These are phyloP conservation scores for Calophaca sinica DNA, from an alignment of 306 rosid species.

Conservation along the genomic window DNA sequence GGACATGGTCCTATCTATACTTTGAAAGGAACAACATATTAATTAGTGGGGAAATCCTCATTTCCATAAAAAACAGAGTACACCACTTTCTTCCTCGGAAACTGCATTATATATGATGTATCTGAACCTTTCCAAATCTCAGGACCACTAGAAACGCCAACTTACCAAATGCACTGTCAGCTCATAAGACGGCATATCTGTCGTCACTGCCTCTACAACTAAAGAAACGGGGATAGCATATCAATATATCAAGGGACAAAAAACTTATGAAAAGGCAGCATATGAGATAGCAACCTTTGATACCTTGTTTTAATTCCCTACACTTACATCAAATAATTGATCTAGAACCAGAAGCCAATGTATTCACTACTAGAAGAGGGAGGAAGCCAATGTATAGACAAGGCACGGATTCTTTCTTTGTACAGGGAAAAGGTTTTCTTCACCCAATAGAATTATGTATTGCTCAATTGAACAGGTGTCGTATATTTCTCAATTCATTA, in stretches of 20 bases:
- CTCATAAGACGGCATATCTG: conserved; percentile 38
- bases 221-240: conserved; percentile 34
- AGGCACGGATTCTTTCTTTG: conserved; percentile 21
- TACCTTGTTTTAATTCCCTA: conserved; percentile 26
- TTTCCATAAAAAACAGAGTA: conserved; percentile 39
- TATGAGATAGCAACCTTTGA: conserved; percentile 17
- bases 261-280: conserved; percentile 17
- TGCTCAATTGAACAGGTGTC: conserved; percentile 35
- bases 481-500: conserved; percentile 41
- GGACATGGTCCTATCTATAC: conserved; percentile 35
- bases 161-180: conserved; percentile 37
- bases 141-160: conserved; percentile 38
- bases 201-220: conserved; percentile 43
- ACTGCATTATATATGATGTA: conserved; percentile 38
- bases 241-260: conserved; percentile 22
- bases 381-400: conserved; percentile 37
- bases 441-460: conserved; percentile 36
- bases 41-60: conserved; percentile 41
- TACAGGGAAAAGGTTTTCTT: conserved; percentile 25
- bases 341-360: conserved; percentile 40
- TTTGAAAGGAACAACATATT: conserved; percentile 20
- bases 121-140: conserved; percentile 45
- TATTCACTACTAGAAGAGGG: conserved; percentile 32
- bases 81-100: conserved; percentile 41
- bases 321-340: conserved; percentile 10